These are phyloP conservation scores for Fomitopsis pulvina DNA, from an alignment of 768 basidiomycete species.

Conservation along the genomic window DNA sequence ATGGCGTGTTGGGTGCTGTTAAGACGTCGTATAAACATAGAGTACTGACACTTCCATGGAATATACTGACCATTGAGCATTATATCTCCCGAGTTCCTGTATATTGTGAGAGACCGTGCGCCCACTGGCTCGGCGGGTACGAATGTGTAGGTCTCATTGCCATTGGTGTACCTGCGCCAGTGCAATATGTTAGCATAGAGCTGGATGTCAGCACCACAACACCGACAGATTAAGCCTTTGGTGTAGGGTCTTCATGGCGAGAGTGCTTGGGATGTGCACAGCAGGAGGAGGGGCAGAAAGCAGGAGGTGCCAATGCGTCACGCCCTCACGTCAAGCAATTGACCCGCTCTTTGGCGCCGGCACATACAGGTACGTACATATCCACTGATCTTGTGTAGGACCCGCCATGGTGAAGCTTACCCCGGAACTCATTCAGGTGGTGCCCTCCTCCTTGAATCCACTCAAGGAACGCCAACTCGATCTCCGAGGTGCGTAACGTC, in stretches of 20 bases:
- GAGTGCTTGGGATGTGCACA: constrained; percentile 12
- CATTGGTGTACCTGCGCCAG: constrained; percentile 58
- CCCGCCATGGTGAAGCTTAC: constrained; percentile 73
- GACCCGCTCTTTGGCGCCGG: constrained; percentile 4
- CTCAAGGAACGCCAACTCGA: constrained; percentile 89
- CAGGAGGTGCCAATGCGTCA: constrained; percentile 13
- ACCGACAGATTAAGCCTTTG: constrained; percentile 66
- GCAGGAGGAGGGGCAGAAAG: constrained; percentile 10
- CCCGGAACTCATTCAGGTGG: constrained; percentile 85
- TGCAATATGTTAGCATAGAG: neutral
- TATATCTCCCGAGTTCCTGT: constrained; percentile 71
- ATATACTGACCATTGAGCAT: constrained; percentile 53
- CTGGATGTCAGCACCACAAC: neutral
- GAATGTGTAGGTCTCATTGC: constrained; percentile 72
- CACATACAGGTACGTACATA: neutral
- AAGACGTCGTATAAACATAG: no score
- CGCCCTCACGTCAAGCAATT: constrained; percentile 10
- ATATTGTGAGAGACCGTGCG: constrained; percentile 62
- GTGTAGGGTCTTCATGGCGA: constrained; percentile 61
- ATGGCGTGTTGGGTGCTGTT: constrained; percentile 49
- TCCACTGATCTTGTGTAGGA: constrained; percentile 7
- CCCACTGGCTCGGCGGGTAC: constrained; percentile 57
- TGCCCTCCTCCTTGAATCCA: constrained; percentile 70
- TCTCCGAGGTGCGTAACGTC: constrained; percentile 60
- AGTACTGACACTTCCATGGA: neutral